phyloP scores from a whole-genome alignment of 148 eudicot species.

The Rhododendron kiyosumense region DNA sequence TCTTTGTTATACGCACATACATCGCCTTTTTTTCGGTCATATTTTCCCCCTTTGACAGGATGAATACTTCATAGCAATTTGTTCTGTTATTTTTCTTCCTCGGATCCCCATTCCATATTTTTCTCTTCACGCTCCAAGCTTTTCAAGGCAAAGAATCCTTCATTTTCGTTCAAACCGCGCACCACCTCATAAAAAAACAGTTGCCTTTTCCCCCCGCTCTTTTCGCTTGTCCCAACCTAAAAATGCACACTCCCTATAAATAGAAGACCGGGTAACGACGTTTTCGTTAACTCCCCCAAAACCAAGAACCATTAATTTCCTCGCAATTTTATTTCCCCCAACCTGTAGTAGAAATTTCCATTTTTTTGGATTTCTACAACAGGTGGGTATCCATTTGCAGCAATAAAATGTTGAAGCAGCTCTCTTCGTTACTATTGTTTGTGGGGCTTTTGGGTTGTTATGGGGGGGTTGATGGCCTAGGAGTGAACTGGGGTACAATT shows the following conservation, averaged over 20 bases:
- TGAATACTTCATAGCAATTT: too few species aligned
- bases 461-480: conserved; percentile 45
- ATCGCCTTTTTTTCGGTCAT: neutral
- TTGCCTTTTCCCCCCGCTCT: neutral
- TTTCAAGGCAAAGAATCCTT: conserved; percentile 6
- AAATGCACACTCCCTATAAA: too few species aligned
- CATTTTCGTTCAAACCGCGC: neutral
- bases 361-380: neutral
- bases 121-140: conserved; percentile 8
- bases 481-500: conserved; percentile 89
- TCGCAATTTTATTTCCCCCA: neutral
- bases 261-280: neutral
- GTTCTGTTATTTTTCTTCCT: neutral
- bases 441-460: conserved; percentile 3
- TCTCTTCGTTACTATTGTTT: neutral
- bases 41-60: neutral
- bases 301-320: neutral
- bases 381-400: neutral
- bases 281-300: neutral
- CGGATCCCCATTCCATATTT: neutral
- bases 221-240: neutral
- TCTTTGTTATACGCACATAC: neutral
- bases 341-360: neutral
- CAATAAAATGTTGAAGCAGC: neutral
- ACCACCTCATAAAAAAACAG: conserved; percentile 5